A percentile compares a stretch with the other conserved stretches of the same genome.
These are phyloP conservation scores for Suillus variegatus DNA, from an alignment of 768 basidiomycete genomes.

Conservation along the genomic window DNA sequence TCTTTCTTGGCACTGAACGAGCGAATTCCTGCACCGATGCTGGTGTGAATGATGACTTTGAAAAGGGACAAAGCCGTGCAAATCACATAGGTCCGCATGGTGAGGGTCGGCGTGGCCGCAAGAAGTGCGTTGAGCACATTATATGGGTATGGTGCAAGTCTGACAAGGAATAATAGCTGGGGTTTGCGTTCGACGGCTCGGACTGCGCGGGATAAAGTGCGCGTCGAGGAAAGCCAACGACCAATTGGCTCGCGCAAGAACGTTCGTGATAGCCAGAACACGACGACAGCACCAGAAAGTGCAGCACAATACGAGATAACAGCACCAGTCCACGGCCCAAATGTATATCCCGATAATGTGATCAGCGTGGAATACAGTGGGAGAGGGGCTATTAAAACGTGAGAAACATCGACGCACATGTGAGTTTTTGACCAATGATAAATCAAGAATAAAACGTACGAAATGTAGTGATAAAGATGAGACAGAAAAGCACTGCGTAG, in stretches of 20 bases:
- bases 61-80: slow-evolving; percentile 84
- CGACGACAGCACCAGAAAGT: slow-evolving; percentile 78
- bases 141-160: slow-evolving; percentile 89
- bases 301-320: slow-evolving; percentile 87
- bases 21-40: slow-evolving; percentile 81
- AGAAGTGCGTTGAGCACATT: slow-evolving; percentile 96
- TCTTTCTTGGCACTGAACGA: slow-evolving; percentile 67
- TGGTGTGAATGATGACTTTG: slow-evolving; percentile 91
- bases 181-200: slow-evolving; percentile 87
- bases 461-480: slow-evolving; percentile 87
- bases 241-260: slow-evolving; percentile 73
- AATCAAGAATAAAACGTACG: slow-evolving; percentile 51
- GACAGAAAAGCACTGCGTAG: slow-evolving; percentile 73
- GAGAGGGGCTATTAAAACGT: slow-evolving; percentile 63
- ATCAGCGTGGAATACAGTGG: slow-evolving; percentile 94
- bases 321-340: slow-evolving; percentile 81
- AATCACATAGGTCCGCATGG: slow-evolving; percentile 72
- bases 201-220: slow-evolving; percentile 77
- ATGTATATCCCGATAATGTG: slow-evolving; percentile 89
- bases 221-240: slow-evolving; percentile 68
- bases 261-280: slow-evolving; percentile 77
- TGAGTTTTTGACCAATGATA: slow-evolving; percentile 14
- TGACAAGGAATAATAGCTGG: slow-evolving; percentile 86
- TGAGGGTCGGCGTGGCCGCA: slow-evolving; percentile 82
- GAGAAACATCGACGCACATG: slow-evolving; percentile 13